A percentile compares a stretch with the other conserved stretches of the same genome.
These are phyloP conservation scores for Phylloporus rhodoxanthus DNA, from an alignment of 768 basidiomycete species.

Conservation along the genomic window DNA sequence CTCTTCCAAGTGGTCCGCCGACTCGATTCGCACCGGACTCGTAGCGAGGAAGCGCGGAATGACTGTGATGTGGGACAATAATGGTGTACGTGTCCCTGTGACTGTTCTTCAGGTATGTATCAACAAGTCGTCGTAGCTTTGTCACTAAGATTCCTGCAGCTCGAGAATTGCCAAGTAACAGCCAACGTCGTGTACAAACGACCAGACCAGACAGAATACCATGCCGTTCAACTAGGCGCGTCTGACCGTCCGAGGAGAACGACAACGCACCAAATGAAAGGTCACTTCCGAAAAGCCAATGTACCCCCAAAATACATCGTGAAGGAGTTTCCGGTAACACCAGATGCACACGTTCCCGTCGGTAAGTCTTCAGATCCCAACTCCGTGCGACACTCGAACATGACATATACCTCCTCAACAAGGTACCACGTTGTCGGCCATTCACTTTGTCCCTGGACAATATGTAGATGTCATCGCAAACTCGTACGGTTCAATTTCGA, in stretches of 20 bases:
- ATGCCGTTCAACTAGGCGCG: constrained; percentile 92
- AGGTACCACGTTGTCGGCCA: constrained; percentile 87
- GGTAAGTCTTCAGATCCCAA: constrained; percentile 45
- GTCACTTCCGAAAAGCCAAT: constrained; percentile 81
- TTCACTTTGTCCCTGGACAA: constrained; percentile 97
- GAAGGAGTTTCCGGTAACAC: constrained; percentile 82
- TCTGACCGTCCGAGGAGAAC: constrained; percentile 68
- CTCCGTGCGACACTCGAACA: background rate
- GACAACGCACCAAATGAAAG: constrained; percentile 73
- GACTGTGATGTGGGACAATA: constrained; percentile 88
- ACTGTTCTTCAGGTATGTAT: constrained; percentile 84
- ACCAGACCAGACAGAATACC: constrained; percentile 66
- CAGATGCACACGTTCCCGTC: constrained; percentile 84
- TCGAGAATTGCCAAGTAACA: constrained; percentile 88
- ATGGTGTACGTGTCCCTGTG: constrained; percentile 82
- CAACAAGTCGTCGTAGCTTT: constrained; percentile 3
- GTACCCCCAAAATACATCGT: constrained; percentile 80
- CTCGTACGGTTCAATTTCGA: constrained; percentile 51
- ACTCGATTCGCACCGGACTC: constrained; percentile 83
- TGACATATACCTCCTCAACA: background rate
- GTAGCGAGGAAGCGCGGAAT: constrained; percentile 96
- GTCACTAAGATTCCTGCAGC: constrained; percentile 34
- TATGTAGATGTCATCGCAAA: constrained; percentile 87
- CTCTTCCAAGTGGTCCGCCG: constrained; percentile 71
- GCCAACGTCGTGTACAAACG: constrained; percentile 65